Percentiles rank a stretch among this genome's conserved stretches.
Conservation (phyloP, 2,329 filamentous ascomycete genomes). For the Tolypocladium guangdongense region DNA sequence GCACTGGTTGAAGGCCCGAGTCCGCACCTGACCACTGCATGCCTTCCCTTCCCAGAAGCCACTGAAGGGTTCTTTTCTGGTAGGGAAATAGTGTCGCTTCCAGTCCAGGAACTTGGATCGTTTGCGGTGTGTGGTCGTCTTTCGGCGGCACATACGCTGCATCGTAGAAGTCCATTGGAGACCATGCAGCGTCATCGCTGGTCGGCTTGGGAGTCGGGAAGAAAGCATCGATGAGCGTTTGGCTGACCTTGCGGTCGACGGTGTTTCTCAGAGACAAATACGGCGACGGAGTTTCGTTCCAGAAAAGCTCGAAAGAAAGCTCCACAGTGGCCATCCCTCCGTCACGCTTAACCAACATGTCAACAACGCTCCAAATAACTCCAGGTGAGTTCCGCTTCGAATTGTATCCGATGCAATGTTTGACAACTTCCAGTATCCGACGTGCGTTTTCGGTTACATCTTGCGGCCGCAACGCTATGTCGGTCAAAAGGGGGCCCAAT, state of each 20-base stretch:
- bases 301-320: constrained; percentile 26
- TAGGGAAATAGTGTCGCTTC: constrained; percentile 55
- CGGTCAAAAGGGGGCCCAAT: constrained; percentile 2
- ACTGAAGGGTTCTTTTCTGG: constrained; percentile 58
- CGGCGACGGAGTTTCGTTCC: constrained; percentile 28
- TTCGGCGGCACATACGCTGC: constrained; percentile 50
- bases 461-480: constrained; percentile 11
- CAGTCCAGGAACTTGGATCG: constrained; percentile 31
- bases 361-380: constrained; percentile 23
- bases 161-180: constrained; percentile 55
- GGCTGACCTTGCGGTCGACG: constrained; percentile 20
- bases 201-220: constrained; percentile 11
- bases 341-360: constrained; percentile 18
- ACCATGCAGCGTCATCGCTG: constrained; percentile 17
- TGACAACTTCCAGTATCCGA: constrained; percentile 9
- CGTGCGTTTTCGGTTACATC: constrained; percentile 10
- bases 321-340: constrained; percentile 15
- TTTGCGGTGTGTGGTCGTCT: constrained; percentile 23
- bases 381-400: constrained; percentile 13
- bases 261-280: constrained; percentile 17
- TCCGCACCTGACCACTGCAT: constrained; percentile 30
- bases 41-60: constrained; percentile 59
- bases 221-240: constrained; percentile 24
- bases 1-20: constrained; percentile 9
- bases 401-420: constrained; percentile 1